Evolutionary conservation across 371 early-diverging fungal genomes (phyloP).

Genomic region (Actinomortierella ambigua): DNA sequence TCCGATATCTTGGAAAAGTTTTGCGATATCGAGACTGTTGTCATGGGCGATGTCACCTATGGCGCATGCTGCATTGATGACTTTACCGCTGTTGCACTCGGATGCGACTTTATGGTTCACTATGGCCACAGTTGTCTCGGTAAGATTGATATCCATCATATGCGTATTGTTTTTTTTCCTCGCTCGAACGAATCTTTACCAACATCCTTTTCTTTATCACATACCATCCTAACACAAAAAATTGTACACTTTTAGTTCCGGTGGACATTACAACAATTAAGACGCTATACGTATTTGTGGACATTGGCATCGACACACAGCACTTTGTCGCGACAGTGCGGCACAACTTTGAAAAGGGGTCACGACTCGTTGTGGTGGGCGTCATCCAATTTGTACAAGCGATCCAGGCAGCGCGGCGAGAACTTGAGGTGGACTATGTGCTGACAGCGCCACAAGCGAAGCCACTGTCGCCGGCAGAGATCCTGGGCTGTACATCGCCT

Average conservation of each 20-base stretch:
- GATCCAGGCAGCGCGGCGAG: constrained; percentile 74
- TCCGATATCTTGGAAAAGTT: constrained; percentile 93
- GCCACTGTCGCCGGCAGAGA: constrained; percentile 98
- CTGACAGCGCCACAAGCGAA: constrained; percentile 90
- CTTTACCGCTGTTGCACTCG: constrained; percentile 90
- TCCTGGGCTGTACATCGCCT: constrained; percentile 99
- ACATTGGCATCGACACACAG: constrained; percentile 94
- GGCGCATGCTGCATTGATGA: constrained; percentile 99
- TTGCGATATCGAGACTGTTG: constrained; percentile 87
- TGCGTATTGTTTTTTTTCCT: not conserved
- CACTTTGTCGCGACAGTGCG: constrained; percentile 93
- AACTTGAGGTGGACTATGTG: constrained; percentile 67
- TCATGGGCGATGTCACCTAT: constrained; percentile 99
- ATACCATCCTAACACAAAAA: too few relatives aligned
- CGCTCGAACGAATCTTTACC: not conserved
- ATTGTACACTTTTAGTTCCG: constrained; percentile 83
- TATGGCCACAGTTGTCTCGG: constrained; percentile 99
- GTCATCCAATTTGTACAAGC: constrained; percentile 98
- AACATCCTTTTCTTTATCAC: not conserved
- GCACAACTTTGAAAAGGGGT: constrained; percentile 78
- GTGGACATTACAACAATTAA: constrained; percentile 94
- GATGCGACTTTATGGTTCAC: constrained; percentile 98
- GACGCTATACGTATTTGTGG: constrained; percentile 99
- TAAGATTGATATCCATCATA: constrained; percentile 29
- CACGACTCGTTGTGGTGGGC: constrained; percentile 85